Base-by-base conservation (phyloP, 2,329 filamentous ascomycete genomes). In the Ambrosiella cleistominuta region DNA sequence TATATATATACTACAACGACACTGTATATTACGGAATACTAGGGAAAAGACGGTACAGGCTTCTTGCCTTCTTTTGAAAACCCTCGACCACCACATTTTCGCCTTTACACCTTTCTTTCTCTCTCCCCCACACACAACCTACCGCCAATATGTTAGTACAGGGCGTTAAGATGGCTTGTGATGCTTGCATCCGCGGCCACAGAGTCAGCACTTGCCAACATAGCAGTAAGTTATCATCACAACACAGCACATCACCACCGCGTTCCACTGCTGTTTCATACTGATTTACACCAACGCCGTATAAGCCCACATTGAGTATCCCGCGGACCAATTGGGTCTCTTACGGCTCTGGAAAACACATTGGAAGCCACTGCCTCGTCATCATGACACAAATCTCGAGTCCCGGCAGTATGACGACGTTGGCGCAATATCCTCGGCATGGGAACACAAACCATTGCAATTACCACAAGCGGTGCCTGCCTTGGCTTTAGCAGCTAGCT, bases 151-250 rank as follows among this genome's bases (percentile, higher is more conserved):
- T 90, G 86, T 78, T 90, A 70, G 86, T 90, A 71, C 83, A 95
- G 78, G 91, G 91, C 72, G 88, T 95, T 76, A 97, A 97, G 77
- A 97, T 82, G 76, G 91, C 91, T 73, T 97, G 91, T 78, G 88
- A 95, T 75, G 90, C 90, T 74, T 98, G 93, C 75, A 89, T 98
- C 70, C 86, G 93, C 72, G 93, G 93, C 69, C 93, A 98, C 76
- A 88, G 93, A 70, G 93, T 98, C 69, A 97, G 90, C 84, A 95
- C 93, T 70, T 98, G 93, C 77, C 88, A 91, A 71, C 93, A 98
- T 72, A 80, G 82, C 70, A 89, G 90, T 95, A 81, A 76, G 86
- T 79, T 62, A 65, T 66, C 60, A 19, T 37, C 27, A 40, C 52
- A 13, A 37, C 27, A 40, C 52, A 35, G 8, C 9, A 11, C 8